phyloP scores from a whole-genome alignment of 805 yeast species.

The Schwanniomyces polymorphus region DNA sequence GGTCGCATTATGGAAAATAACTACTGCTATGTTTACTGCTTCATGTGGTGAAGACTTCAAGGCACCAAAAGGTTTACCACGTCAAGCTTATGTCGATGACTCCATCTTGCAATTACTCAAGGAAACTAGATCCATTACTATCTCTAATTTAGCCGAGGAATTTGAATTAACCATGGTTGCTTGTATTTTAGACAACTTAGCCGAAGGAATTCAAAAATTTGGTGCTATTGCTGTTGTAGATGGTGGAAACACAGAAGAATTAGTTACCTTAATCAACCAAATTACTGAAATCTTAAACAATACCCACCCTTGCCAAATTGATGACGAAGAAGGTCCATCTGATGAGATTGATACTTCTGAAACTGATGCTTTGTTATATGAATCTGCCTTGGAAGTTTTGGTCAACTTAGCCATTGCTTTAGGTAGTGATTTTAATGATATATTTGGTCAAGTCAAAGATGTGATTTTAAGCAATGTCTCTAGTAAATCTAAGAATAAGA shows the following conservation, averaged over 20 bases:
- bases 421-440: slow-evolving; percentile 71
- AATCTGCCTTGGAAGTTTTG: slow-evolving; percentile 82
- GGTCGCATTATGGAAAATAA: slow-evolving; percentile 79
- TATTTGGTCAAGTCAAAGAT: slow-evolving; percentile 73
- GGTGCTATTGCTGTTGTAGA: slow-evolving; percentile 77
- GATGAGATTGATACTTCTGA: slow-evolving; percentile 51
- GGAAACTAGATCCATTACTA: slow-evolving; percentile 65
- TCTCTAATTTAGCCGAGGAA: slow-evolving; percentile 69
- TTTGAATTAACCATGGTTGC: slow-evolving; percentile 82
- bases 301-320: slow-evolving; percentile 80
- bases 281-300: slow-evolving; percentile 74
- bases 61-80: slow-evolving; percentile 65
- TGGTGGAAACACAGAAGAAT: slow-evolving; percentile 46
- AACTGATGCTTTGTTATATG: slow-evolving; percentile 67
- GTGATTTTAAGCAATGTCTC: slow-evolving; percentile 55
- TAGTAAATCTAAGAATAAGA: slow-evolving; percentile 65
- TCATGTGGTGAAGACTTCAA: slow-evolving; percentile 47
- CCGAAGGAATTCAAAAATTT: slow-evolving; percentile 63
- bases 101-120: slow-evolving; percentile 59
- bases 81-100: slow-evolving; percentile 58
- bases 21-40: slow-evolving; percentile 63
- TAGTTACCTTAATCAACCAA: slow-evolving; percentile 70
- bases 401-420: slow-evolving; percentile 75
- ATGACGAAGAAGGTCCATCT: slow-evolving; percentile 66
- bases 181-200: slow-evolving; percentile 69